These are phyloP conservation scores for Lippia alba DNA, from an alignment of 305 asterid species.

Conservation along the genomic window DNA sequence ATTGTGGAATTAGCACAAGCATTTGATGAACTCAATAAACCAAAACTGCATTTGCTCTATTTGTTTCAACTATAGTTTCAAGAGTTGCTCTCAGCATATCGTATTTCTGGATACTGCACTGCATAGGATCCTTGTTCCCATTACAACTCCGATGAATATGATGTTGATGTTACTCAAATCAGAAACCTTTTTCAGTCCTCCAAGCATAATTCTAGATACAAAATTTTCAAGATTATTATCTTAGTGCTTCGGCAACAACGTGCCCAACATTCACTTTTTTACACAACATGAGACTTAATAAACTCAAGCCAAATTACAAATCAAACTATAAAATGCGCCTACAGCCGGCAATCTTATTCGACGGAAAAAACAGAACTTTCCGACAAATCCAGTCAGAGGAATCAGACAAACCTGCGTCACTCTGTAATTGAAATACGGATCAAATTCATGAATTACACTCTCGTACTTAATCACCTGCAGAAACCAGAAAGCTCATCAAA, in stretches of 20 bases:
- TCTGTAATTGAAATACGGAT: conserved; percentile 98
- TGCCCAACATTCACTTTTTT: conserved; percentile 2
- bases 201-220: neutral
- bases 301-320: neutral
- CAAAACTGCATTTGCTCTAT: no score
- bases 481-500: conserved; percentile 13
- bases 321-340: neutral
- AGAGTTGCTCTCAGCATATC: neutral
- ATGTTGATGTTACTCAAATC: neutral
- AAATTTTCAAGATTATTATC: neutral
- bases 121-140: conserved; percentile 1
- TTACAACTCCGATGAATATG: conserved; percentile 12
- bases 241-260: conserved; percentile 12
- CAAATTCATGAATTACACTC: conserved; percentile 98
- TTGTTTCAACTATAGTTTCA: neutral
- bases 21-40: no score
- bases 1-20: no score
- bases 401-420: conserved; percentile 89
- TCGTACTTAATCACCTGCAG: conserved; percentile 96
- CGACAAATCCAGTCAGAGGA: conserved; percentile 23
- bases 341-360: neutral
- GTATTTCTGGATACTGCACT: conserved; percentile 10
- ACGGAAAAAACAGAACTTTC: neutral
- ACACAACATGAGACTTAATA: neutral
- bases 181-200: neutral